These are phyloP conservation scores for Candida nanaspora DNA, from an alignment of 805 yeast species.

Conservation along the genomic window DNA sequence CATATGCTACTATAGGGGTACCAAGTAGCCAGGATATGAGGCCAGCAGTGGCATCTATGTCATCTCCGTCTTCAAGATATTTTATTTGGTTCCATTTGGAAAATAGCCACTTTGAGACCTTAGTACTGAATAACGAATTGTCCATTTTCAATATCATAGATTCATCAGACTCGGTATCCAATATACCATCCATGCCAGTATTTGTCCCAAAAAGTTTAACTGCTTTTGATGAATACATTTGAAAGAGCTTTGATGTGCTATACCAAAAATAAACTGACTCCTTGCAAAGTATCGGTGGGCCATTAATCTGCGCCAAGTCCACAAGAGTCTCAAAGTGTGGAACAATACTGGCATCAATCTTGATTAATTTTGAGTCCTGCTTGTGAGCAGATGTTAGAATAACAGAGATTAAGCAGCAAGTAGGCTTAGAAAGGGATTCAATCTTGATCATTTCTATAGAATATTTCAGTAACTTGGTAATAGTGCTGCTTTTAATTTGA, in stretches of 20 bases:
- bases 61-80: background rate
- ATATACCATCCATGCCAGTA: too few relatives aligned
- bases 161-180: too few relatives aligned
- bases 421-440: constrained; percentile 14
- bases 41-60: background rate
- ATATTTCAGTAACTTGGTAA: constrained; percentile 25
- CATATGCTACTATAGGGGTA: background rate
- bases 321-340: constrained; percentile 42
- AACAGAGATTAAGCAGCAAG: constrained; percentile 27
- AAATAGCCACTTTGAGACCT: background rate
- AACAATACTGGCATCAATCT: constrained; percentile 32
- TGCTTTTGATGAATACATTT: constrained; percentile 8
- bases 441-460: constrained; percentile 31
- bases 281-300: constrained; percentile 43
- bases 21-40: background rate
- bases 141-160: too few relatives aligned
- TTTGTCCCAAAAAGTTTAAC: constrained; percentile 18
- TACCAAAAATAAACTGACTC: constrained; percentile 53
- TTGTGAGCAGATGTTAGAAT: constrained; percentile 3
- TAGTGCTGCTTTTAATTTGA: constrained; percentile 1
- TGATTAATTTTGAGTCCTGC: background rate
- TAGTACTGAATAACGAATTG: background rate
- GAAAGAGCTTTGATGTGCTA: constrained; percentile 29
- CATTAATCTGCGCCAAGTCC: constrained; percentile 52
- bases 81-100: background rate